Percentiles rank a stretch among this genome's conserved stretches.
Conservation (phyloP, 2,329 filamentous ascomycete species). For the Fusarium tanahbumbuense region DNA sequence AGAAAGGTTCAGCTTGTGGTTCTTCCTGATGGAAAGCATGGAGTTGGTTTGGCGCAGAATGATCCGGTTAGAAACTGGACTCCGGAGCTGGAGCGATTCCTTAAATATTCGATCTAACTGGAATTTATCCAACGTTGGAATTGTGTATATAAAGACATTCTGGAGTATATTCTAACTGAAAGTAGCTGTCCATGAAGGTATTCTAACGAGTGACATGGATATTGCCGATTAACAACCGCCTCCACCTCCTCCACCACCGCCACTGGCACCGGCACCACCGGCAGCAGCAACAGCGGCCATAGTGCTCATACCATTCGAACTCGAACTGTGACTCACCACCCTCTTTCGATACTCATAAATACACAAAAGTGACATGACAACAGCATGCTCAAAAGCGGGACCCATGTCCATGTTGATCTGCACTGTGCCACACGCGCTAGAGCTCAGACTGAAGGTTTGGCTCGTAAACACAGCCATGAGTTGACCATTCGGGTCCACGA, state of each 20-base stretch:
- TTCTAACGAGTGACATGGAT: too few relatives aligned
- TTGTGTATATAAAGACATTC: neutral
- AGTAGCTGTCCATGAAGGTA: too few relatives aligned
- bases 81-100: conserved; percentile 27
- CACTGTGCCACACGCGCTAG: neutral
- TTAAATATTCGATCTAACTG: conserved; percentile 32
- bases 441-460: neutral
- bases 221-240: too few relatives aligned
- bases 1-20: conserved; percentile 22
- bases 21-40: conserved; percentile 27
- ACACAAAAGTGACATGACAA: neutral
- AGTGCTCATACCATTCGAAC: neutral
- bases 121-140: accelerated
- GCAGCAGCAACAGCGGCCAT: too few relatives aligned
- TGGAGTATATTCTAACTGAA: neutral
- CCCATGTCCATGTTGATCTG: neutral
- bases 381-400: neutral
- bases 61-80: conserved; percentile 32
- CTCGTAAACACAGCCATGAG: neutral
- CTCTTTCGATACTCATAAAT: neutral
- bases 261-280: too few relatives aligned
- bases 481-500: neutral
- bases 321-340: neutral
- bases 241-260: too few relatives aligned
- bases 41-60: conserved; percentile 22